Base-by-base conservation (phyloP, 2,329 filamentous ascomycete species). In the Alternaria postmessia region DNA sequence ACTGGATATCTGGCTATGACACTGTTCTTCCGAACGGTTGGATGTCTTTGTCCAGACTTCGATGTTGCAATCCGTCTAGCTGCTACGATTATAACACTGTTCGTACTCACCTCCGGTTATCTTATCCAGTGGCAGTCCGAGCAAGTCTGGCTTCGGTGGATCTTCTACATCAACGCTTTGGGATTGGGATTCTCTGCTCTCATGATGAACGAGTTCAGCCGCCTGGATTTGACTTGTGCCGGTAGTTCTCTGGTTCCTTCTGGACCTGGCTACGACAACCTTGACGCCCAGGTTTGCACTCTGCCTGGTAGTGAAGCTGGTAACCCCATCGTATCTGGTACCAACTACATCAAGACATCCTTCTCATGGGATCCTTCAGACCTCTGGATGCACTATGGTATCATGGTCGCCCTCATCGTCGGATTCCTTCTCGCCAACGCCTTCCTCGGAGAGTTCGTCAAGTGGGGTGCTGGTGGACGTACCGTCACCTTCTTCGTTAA, bases 121-220 rank as follows among this genome's bases (percentile, higher is more conserved):
- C 80, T 96, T 42, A 94, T 96, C 60, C 92, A 93, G 74, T 93
- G 91, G 75, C 86, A 89, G 51, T 86, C 83, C 2, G 87, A 91
- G 68, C 89, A 93, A 68, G 88, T 89, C 0, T 96, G 92, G 91
- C 90, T 90, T 69, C 84, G 89, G 64, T 96, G 92, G 92, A 87
- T 96, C 62, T 91, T 91, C 77, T 95, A 92, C 74, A 81, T 94
- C 47, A 89, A 95, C 63, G 91, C 91, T 1, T 83, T 96, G 2
- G 92, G 91, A 46, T 84, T 95, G 2, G 87, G 88, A 0, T 96
- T 97, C 73, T 86, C 89, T 11, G 83, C 88, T 2, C 78, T 97
- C 78, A 95, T 96, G 91, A 87, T 91, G 70, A 97, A 96, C 71
- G 93, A 97, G 73, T 96, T 97, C 70, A 84, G 85, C 36, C 80